Evolutionary conservation across 345 rosid species (phyloP).

Genomic region (Heritiera littoralis): DNA sequence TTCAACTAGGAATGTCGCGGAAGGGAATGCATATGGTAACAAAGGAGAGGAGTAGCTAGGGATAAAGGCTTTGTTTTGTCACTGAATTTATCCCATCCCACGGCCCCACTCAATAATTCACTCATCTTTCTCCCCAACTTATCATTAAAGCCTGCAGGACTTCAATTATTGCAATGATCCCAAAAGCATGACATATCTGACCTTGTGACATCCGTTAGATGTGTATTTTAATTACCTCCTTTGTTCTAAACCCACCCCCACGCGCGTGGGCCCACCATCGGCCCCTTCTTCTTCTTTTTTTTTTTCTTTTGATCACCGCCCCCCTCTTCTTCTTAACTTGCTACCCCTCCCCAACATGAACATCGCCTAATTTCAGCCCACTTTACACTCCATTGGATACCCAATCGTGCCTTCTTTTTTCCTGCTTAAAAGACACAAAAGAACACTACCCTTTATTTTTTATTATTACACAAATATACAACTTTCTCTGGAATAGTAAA

Average conservation of each 20-base stretch:
- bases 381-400: conserved; percentile 42
- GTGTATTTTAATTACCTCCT: conserved; percentile 20
- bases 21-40: no score
- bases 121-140: conserved; percentile 22
- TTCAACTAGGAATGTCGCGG: background rate
- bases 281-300: background rate
- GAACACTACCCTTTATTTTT: conserved; percentile 18
- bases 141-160: conserved; percentile 83
- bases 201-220: conserved; percentile 49
- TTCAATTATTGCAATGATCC: conserved; percentile 97
- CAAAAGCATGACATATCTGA: conserved; percentile 89
- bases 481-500: conserved; percentile 45
- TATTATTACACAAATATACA: background rate
- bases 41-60: background rate
- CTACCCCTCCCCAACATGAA: no score
- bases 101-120: conserved; percentile 28
- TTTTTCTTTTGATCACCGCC: no score
- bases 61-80: no score
- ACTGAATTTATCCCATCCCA: background rate
- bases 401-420: conserved; percentile 16
- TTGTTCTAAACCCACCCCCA: conserved; percentile 27
- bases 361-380: background rate
- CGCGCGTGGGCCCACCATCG: conserved; percentile 34
- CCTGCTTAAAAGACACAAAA: conserved; percentile 33
- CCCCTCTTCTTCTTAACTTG: background rate